These are phyloP conservation scores for Nemania sp. DNA, from an alignment of 2,329 filamentous ascomycete genomes.

Conservation along the genomic window DNA sequence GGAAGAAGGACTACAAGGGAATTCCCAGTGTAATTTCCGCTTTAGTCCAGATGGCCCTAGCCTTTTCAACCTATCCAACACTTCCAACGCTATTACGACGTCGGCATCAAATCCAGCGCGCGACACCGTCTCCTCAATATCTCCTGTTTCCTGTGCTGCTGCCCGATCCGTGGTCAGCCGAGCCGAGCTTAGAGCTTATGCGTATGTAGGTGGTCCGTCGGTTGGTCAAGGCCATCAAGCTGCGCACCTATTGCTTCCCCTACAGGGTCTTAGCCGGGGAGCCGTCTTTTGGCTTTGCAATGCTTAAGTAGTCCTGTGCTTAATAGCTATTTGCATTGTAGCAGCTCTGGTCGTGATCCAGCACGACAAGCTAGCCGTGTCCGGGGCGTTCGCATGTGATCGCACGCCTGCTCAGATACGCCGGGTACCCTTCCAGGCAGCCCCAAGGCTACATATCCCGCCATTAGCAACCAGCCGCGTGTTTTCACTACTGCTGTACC, in stretches of 20 bases:
- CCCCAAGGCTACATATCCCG: background rate
- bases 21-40: background rate
- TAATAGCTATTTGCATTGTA: background rate
- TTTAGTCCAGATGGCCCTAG: background rate
- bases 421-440: no score
- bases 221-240: background rate
- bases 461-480: constrained; percentile 15
- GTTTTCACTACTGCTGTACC: background rate
- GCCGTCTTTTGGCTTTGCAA: background rate
- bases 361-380: background rate
- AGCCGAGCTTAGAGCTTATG: background rate
- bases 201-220: background rate
- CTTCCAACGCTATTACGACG: background rate
- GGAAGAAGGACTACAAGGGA: background rate
- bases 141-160: background rate
- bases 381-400: background rate
- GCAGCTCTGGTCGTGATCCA: background rate
- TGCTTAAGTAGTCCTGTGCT: no score
- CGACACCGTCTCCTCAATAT: no score
- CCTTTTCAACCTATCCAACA: no score
- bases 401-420: background rate
- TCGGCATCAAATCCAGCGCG: background rate
- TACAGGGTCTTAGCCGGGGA: background rate
- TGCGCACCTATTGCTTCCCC: no score
- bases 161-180: background rate